These are phyloP conservation scores for Chlamydomonas incerta DNA, from an alignment of 139 green algal species.

Conservation along the genomic window DNA sequence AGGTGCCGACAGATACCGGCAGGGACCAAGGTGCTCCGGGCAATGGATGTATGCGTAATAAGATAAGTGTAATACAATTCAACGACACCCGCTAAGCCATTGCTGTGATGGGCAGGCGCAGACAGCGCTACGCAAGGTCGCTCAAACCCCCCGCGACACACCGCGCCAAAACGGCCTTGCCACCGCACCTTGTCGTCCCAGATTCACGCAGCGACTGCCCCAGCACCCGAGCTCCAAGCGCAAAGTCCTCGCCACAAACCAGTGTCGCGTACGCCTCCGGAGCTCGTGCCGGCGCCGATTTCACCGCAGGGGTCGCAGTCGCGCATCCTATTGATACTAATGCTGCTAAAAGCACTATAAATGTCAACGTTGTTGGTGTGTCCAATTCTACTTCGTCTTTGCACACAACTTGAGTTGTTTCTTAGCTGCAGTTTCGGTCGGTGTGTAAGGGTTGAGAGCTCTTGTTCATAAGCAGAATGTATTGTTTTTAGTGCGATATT, in stretches of 20 bases:
- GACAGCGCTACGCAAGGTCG: not conserved
- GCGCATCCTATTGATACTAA: too few species aligned
- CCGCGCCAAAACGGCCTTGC: not conserved
- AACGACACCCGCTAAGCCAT: not conserved
- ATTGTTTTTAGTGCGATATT: too few species aligned
- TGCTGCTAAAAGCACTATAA: too few species aligned
- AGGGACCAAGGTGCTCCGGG: not conserved
- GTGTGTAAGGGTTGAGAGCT: too few species aligned
- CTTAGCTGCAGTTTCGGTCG: too few species aligned
- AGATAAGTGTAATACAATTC: not conserved
- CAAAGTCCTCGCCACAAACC: slow-evolving; percentile 73
- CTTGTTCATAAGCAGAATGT: too few species aligned
- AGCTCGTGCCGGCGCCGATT: not conserved
- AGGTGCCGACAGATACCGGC: too few species aligned
- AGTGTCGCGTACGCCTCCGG: slow-evolving; percentile 72
- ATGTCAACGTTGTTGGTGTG: too few species aligned
- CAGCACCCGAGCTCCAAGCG: slow-evolving; percentile 72
- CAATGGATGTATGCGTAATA: not conserved
- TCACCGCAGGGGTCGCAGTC: not conserved
- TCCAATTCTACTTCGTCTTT: too few species aligned
- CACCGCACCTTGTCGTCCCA: slow-evolving; percentile 43
- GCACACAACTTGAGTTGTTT: too few species aligned
- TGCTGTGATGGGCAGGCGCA: not conserved
- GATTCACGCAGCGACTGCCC: slow-evolving; percentile 72
- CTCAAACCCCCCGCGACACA: too few species aligned